Evolutionary conservation across 1,284 basidiomycete genomes (phyloP).

Genomic region (Rhodotorula sp.): DNA sequence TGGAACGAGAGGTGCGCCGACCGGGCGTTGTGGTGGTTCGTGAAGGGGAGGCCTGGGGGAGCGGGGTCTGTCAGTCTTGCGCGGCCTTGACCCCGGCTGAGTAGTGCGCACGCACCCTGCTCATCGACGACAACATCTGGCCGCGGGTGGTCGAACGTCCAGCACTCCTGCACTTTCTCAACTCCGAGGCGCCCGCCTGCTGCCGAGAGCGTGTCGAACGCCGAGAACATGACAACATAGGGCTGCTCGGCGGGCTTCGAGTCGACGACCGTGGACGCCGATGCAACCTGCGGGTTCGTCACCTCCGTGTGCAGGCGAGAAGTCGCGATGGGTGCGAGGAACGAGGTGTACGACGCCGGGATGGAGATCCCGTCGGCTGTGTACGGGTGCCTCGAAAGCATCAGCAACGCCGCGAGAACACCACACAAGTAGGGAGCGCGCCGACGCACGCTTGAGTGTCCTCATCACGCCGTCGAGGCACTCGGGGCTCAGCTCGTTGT

Average conservation of each 20-base stretch:
- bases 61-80: neutral
- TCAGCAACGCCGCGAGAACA: no score
- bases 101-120: conserved; percentile 58
- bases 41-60: conserved; percentile 49
- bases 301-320: conserved; percentile 86
- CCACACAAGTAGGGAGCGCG: no score
- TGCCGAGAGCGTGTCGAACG: conserved; percentile 81
- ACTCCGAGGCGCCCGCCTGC: conserved; percentile 61
- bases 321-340: conserved; percentile 88
- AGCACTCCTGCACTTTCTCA: conserved; percentile 86
- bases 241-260: conserved; percentile 71
- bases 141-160: conserved; percentile 94
- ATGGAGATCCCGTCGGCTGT: conserved; percentile 88
- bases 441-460: conserved; percentile 38
- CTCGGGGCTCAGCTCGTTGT: conserved; percentile 97
- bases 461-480: conserved; percentile 47
- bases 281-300: conserved; percentile 48
- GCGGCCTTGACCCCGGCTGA: no score
- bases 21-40: conserved; percentile 54
- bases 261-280: conserved; percentile 42
- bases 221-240: conserved; percentile 97
- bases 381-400: no score
- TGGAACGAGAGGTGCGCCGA: conserved; percentile 69
- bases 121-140: conserved; percentile 72
- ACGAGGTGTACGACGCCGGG: conserved; percentile 91